phyloP scores from a whole-genome alignment of 1,284 basidiomycete species.

The Apiotrichum akiyoshidainum region DNA sequence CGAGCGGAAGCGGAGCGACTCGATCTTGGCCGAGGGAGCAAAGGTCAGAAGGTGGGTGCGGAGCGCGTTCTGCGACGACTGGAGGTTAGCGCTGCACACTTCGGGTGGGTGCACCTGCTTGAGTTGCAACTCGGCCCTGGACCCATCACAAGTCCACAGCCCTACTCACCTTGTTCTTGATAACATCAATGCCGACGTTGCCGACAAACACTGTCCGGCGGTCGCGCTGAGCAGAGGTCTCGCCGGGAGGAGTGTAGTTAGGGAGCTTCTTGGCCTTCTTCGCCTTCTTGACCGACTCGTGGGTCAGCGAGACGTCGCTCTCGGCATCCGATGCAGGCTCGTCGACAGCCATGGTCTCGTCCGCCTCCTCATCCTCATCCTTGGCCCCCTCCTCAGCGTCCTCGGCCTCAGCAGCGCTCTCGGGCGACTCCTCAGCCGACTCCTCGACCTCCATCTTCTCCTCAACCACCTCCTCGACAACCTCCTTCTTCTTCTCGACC shows the following conservation, averaged over 20 bases:
- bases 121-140: too few relatives aligned
- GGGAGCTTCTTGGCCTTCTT: constrained; percentile 12
- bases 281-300: constrained; percentile 1
- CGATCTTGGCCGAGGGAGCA: constrained; percentile 68
- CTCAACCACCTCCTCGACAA: constrained; percentile 14
- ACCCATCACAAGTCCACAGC: not conserved
- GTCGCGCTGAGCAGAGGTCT: constrained; percentile 68
- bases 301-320: not conserved
- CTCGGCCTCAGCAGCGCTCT: not conserved
- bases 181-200: constrained; percentile 74
- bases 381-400: constrained; percentile 10
- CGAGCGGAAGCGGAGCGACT: constrained; percentile 86
- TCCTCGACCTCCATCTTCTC: not conserved
- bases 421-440: constrained; percentile 11
- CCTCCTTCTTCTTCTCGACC: constrained; percentile 1
- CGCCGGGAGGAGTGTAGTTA: constrained; percentile 52
- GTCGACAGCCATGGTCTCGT: not conserved
- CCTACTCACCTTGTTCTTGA: constrained; percentile 64
- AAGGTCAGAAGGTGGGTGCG: constrained; percentile 64
- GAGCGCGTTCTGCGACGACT: constrained; percentile 8
- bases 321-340: constrained; percentile 1
- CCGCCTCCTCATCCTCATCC: not conserved
- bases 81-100: not conserved
- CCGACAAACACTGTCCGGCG: constrained; percentile 89
- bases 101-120: not conserved